Base-by-base conservation (phyloP, 306 rosid species). In the Glycyrrhiza uralensis region DNA sequence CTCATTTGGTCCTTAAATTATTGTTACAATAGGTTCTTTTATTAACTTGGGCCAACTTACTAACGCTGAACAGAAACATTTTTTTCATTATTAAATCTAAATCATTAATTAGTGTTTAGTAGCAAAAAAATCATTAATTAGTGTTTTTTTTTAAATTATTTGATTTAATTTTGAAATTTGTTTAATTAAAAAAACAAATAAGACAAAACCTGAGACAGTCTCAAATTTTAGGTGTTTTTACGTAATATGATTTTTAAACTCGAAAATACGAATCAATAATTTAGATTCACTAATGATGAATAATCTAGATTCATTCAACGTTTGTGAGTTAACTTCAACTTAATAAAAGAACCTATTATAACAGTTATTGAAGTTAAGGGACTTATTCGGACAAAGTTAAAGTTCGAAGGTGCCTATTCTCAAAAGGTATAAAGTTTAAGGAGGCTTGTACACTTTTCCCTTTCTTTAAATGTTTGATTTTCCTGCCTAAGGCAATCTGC, bases 401-500 rank as follows among this genome's bases (percentile, higher is more conserved):
- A 36, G 10, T 2, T 36, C 10, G 42, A 36, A 36, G 42, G 13
- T 36, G 42, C 42, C 13, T 36, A 36, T 36, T 8, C 10, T 12
- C 42, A 36, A 11, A 36, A 36, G 12, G n/a, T n/a, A 36, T 36
- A 36, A 11, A 36, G 13, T 8, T 36, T 8, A 11, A 8, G n/a
- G 42, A 8, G 2, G 15, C 60, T 24, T 18, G 4, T 54, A 54
- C 57, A 50, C 57, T 50, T 50, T 50, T 50, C 20, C 29, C 28
- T 4, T 18, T 42, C n/a, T 59, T 44, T 45, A 49, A 47, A 38
- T 18, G 5, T 17, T 47, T 47, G 15, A 10, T 26, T 58, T 11
- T 50, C 30, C 69, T 62, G 24, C 32, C 15, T 30, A 23, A 18
- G 54, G 47, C 32, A 17, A 75, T 80, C 65, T 70, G 30, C 49